phyloP scores from a whole-genome alignment of 495 filamentous ascomycete genomes.

The Baudoinia panamericana region DNA sequence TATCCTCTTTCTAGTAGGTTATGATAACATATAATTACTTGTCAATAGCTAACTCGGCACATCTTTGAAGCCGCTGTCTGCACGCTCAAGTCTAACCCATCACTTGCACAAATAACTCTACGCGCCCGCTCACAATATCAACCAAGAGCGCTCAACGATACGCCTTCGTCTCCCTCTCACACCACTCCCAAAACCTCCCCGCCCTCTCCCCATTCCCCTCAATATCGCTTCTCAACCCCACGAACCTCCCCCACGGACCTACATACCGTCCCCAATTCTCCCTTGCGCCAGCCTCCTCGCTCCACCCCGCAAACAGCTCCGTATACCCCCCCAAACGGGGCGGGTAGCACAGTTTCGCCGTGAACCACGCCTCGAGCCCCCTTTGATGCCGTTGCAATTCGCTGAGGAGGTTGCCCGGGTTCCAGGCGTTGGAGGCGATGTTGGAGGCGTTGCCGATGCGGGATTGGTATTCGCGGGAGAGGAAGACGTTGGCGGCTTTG shows the following conservation, averaged over 20 bases:
- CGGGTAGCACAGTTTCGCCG: conserved; percentile 10
- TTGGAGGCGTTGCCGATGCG: conserved; percentile 2
- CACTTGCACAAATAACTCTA: too few relatives aligned
- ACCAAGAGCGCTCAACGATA: conserved; percentile 9
- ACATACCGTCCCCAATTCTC: conserved; percentile 23
- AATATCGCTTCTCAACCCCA: conserved; percentile 15
- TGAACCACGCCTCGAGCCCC: conserved; percentile 8
- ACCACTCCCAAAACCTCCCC: conserved; percentile 26
- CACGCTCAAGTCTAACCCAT: too few relatives aligned
- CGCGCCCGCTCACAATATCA: too few relatives aligned
- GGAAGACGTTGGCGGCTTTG: conserved; percentile 33
- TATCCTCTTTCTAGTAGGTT: too few relatives aligned
- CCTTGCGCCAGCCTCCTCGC: conserved; percentile 10
- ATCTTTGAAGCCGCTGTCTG: too few relatives aligned
- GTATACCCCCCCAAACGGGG: conserved; percentile 24
- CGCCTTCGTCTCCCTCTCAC: conserved; percentile 20
- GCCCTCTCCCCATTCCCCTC: conserved; percentile 20
- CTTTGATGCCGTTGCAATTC: conserved; percentile 13
- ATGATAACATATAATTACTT: too few relatives aligned
- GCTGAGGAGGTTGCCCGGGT: conserved; percentile 19
- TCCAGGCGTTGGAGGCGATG: conserved; percentile 19
- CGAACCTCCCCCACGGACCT: conserved; percentile 26
- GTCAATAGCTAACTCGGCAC: too few relatives aligned
- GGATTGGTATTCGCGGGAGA: conserved; percentile 20
- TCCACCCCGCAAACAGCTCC: conserved; percentile 26